These are phyloP conservation scores for Martensiomyces pterosporus DNA, from an alignment of 192 early-diverging fungal species.

Conservation along the genomic window DNA sequence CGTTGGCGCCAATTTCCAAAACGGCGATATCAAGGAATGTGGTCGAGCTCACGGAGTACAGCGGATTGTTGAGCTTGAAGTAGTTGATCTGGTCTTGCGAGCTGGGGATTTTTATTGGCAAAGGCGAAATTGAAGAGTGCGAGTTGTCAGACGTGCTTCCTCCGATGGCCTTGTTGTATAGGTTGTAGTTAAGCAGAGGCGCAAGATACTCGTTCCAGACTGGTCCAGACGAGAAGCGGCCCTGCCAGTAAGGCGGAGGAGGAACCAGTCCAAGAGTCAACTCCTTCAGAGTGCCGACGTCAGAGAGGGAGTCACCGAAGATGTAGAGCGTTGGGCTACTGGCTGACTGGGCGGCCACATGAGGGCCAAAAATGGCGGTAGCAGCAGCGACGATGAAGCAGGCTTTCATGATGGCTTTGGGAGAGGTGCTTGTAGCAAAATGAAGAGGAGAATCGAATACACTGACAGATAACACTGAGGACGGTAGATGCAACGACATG, in stretches of 20 bases:
- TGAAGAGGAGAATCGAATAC: too few species aligned
- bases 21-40: constrained; percentile 19
- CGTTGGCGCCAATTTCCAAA: constrained; percentile 30
- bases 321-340: constrained; percentile 22
- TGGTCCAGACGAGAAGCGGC: constrained; percentile 29
- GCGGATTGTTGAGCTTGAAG: constrained; percentile 22
- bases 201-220: constrained; percentile 39
- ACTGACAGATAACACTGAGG: too few species aligned
- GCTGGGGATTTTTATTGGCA: constrained; percentile 21
- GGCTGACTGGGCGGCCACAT: too few species aligned
- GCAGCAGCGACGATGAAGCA: too few species aligned
- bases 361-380: too few species aligned
- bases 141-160: constrained; percentile 24
- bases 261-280: constrained; percentile 26
- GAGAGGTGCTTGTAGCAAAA: too few species aligned
- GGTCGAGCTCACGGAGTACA: constrained; percentile 7
- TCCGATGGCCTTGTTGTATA: constrained; percentile 35
- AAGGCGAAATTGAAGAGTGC: constrained; percentile 12
- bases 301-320: constrained; percentile 36
- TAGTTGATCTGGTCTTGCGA: constrained; percentile 36
- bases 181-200: constrained; percentile 9
- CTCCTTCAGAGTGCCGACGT: constrained; percentile 27
- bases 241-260: constrained; percentile 25
- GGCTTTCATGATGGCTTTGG: too few species aligned
- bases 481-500: too few species aligned